Conservation (phyloP, 2,329 filamentous ascomycete species). For the Tothia fuscella region DNA sequence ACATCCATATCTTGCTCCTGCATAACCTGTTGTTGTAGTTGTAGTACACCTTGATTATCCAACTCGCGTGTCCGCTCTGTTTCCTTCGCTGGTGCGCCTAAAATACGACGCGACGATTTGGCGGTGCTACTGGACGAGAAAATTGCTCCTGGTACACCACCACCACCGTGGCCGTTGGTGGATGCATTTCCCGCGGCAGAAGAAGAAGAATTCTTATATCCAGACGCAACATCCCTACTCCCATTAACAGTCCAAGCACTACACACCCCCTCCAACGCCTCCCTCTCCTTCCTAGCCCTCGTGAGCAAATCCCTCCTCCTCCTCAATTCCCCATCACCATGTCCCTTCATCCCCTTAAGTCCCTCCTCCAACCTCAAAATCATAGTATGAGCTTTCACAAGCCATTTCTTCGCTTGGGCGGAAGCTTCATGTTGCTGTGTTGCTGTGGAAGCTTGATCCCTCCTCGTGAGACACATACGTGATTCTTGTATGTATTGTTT, state of each 20-base stretch:
- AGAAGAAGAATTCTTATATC: not conserved
- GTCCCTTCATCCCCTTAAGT: conserved; percentile 35
- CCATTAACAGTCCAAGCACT: conserved; percentile 2
- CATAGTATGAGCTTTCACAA: conserved; percentile 56
- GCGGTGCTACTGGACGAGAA: conserved; percentile 11
- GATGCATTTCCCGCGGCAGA: not conserved
- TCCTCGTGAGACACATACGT: conserved; percentile 50
- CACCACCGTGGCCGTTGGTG: not conserved
- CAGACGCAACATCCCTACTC: conserved; percentile 11
- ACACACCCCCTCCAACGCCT: conserved; percentile 62
- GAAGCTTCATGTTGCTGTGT: conserved; percentile 56
- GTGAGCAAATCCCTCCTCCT: conserved; percentile 59
- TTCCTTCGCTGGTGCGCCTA: conserved; percentile 55
- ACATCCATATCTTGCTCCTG: conserved; percentile 63
- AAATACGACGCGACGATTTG: conserved; percentile 53
- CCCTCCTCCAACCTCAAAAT: conserved; percentile 55
- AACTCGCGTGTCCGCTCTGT: conserved; percentile 65
- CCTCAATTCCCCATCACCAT: conserved; percentile 66
- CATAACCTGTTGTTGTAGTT: conserved; percentile 65
- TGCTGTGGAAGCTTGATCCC: conserved; percentile 50
- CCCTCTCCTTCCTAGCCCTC: conserved; percentile 59
- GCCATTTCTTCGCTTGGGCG: conserved; percentile 60
- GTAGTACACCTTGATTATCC: conserved; percentile 62
- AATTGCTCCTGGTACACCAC: conserved; percentile 3
- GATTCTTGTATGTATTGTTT: conserved; percentile 60